Percentiles rank a stretch among this genome's conserved stretches.
Evolutionary conservation across 306 rosid genomes (phyloP).

Genomic region (Dalbergia cochinchinensis): DNA sequence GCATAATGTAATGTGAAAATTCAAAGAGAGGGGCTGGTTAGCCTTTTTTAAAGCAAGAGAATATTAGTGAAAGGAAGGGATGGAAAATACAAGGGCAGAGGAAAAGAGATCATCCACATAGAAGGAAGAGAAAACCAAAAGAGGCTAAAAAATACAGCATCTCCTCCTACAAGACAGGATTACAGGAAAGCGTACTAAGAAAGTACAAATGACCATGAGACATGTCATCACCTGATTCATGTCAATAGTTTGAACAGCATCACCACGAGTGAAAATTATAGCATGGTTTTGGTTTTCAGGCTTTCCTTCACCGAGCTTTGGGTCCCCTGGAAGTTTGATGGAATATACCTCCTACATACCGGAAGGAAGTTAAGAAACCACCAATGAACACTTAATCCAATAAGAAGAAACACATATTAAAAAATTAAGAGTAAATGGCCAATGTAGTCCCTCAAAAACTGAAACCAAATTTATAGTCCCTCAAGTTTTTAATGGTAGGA

Average conservation of each 20-base stretch:
- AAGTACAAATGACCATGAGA: conserved; percentile 1
- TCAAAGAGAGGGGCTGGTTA: neutral
- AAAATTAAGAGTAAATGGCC: neutral
- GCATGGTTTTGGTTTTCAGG: conserved; percentile 99
- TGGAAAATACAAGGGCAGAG: neutral
- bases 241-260: conserved; percentile 97
- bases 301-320: conserved; percentile 99
- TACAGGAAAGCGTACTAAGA: neutral
- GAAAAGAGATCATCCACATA: neutral
- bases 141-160: neutral
- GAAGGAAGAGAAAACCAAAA: neutral
- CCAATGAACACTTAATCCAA: neutral
- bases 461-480: too few species aligned
- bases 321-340: conserved; percentile 96
- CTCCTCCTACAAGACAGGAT: neutral
- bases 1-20: conserved; percentile 11
- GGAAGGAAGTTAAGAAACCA: conserved; percentile 33
- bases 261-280: conserved; percentile 94
- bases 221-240: conserved; percentile 86
- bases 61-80: neutral
- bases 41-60: neutral
- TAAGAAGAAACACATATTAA: neutral
- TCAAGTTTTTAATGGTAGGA: too few species aligned
- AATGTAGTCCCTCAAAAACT: too few species aligned
- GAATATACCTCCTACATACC: conserved; percentile 82